Conservation (phyloP, 257 asterid genomes). For the Jacaranda mimosifolia region DNA sequence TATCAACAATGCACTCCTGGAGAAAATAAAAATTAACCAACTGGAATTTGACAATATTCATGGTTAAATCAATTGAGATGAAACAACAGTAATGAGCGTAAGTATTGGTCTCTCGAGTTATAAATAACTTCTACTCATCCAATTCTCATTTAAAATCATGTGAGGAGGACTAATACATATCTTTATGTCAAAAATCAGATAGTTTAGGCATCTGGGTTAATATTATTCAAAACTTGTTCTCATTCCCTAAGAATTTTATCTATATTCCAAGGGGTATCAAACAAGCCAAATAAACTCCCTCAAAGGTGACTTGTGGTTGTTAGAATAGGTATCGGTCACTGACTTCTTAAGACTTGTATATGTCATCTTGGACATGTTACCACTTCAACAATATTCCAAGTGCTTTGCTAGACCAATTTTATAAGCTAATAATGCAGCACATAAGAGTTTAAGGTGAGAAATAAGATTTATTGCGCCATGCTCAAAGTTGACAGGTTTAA, state of each 20-base stretch:
- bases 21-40: not conserved
- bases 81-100: conserved; percentile 15
- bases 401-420: not conserved
- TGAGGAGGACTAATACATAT: conserved; percentile 7
- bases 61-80: conserved; percentile 6
- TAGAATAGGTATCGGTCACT: not conserved
- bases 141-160: conserved; percentile 11
- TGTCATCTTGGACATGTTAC: not conserved
- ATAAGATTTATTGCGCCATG: not conserved
- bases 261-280: not conserved
- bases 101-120: conserved; percentile 13
- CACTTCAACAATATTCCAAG: conserved; percentile 8
- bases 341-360: not conserved
- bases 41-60: conserved; percentile 10
- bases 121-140: not conserved
- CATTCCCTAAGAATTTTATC: not conserved
- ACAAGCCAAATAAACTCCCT: conserved; percentile 5
- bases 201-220: not conserved
- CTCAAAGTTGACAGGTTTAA: not conserved
- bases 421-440: not conserved
- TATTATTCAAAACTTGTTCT: conserved; percentile 6
- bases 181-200: not conserved
- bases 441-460: not conserved
- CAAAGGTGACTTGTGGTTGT: not conserved
- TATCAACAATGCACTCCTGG: conserved; percentile 9